Base-by-base conservation (phyloP, 805 yeast genomes). In the Blastobotrys robertii region DNA sequence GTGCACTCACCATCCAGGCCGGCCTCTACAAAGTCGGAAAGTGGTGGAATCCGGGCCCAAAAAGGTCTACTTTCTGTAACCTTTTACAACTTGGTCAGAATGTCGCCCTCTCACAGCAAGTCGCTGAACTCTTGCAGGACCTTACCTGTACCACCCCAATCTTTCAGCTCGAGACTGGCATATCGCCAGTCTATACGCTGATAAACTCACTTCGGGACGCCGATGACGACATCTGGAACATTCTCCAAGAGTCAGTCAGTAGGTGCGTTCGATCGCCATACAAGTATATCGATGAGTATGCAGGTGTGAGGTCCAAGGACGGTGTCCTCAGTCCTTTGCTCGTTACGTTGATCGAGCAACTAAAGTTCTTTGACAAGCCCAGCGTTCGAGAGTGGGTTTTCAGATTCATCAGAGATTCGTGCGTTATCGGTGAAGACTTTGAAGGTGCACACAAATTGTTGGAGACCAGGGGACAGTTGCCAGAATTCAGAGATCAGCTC, bases 221-320 rank as follows among this genome's bases (percentile, higher is more conserved):
- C 9, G 14, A 35, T 33, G 38, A 38, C n/a, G 14, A 25, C 12
- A 55, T 86, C 2, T 81, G 85, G 81, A 65, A 64, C 8, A 58
- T 85, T 28, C 49, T 90, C 5, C 95, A 90, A 56, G 92, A 88
- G 58, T 66, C 85, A 0, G 69, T 86, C 28, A 68, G 85, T 1
- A 72, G 96, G 48, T 70, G 80, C 47, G 72, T 81, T 31, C 72
- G 75, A 48, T 63, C 86, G 0, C 97, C 97, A 0, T 92, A 82
- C 63, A 86, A 84, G 56, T 90, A 87, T 52, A 72, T 85, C 42
- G 97, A 90, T 56, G 48, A 59, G 41, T 68, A 76, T 29, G 35
- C 54, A 37, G 28, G 54, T 41, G 31, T 35, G 48, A 19, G 25
- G 25, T 19, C 25, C 4, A 35, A 32, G 19, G 42, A 43, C 13